phyloP scores from a whole-genome alignment of 2,329 filamentous ascomycete genomes.

The Colletotrichum caudatum region DNA sequence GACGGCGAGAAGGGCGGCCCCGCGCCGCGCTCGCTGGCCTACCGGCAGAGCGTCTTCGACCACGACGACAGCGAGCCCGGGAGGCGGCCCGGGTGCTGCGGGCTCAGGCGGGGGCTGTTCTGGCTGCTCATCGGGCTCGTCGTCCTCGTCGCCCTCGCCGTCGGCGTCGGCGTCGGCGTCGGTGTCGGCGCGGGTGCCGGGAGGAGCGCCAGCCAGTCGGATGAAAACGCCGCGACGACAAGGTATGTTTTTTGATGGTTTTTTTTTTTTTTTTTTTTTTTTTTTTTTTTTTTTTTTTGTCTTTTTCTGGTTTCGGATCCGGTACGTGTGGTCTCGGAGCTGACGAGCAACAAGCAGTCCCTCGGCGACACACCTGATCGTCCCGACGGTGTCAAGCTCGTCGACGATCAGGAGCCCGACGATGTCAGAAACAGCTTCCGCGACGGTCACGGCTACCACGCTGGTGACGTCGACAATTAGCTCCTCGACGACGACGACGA shows the following conservation, averaged over 20 bases:
- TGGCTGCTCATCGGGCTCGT: conserved; percentile 51
- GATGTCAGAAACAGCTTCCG: conserved; percentile 28
- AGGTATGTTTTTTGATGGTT: conserved; percentile 11
- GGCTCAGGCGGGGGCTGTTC: conserved; percentile 50
- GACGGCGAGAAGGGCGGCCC: conserved; percentile 32
- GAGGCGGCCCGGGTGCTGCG: conserved; percentile 44
- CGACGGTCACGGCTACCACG: conserved; percentile 29
- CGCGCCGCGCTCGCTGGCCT: conserved; percentile 24
- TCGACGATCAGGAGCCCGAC: neutral
- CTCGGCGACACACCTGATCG: neutral
- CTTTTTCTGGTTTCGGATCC: neutral
- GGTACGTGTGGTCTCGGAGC: no score
- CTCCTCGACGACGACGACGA: conserved; percentile 24
- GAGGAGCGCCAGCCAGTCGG: conserved; percentile 20
- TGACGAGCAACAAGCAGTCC: neutral
- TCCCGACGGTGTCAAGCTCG: conserved; percentile 9
- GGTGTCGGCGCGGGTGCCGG: conserved; percentile 48
- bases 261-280: no score
- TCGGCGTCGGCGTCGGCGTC: conserved; percentile 57
- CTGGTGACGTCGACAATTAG: no score
- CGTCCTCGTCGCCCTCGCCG: conserved; percentile 51
- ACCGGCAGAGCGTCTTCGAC: conserved; percentile 34
- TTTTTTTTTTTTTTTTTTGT: no score
- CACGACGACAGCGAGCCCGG: conserved; percentile 32
- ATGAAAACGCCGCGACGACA: conserved; percentile 1